A percentile compares a stretch with the other conserved stretches of the same genome.
These are phyloP conservation scores for Termitomyces sp. DNA, from an alignment of 768 basidiomycete species.

Conservation along the genomic window DNA sequence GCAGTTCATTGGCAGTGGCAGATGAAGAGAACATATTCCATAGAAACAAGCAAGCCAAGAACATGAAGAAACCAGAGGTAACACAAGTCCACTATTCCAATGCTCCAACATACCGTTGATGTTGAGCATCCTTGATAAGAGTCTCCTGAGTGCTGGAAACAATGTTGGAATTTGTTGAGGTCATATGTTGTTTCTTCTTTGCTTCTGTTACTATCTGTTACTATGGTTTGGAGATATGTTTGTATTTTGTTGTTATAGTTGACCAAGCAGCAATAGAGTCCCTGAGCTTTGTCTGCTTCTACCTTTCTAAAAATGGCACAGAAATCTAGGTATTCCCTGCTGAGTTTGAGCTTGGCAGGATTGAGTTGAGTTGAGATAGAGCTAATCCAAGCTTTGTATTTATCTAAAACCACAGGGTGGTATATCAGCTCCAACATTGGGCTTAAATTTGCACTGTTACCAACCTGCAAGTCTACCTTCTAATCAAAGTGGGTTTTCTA, in stretches of 20 bases:
- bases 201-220: not conserved
- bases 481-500: constrained; percentile 11
- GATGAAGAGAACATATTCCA: too few species aligned
- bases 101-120: not conserved
- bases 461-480: constrained; percentile 3
- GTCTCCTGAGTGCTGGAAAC: not conserved
- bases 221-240: not conserved
- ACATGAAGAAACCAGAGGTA: too few species aligned
- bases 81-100: not conserved
- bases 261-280: not conserved
- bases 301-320: not conserved
- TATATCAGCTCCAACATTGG: constrained; percentile 12
- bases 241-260: not conserved
- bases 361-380: not conserved
- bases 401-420: not conserved
- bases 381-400: not conserved
- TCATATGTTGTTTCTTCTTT: not conserved
- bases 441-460: constrained; percentile 1
- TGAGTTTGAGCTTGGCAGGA: too few species aligned
- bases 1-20: too few species aligned
- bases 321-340: not conserved
- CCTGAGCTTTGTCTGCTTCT: not conserved
- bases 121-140: not conserved
- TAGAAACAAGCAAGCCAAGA: too few species aligned
- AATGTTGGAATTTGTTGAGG: not conserved